Percentiles rank a stretch among this genome's conserved stretches.
phyloP scores from a whole-genome alignment of 345 rosid genomes.

The Eucalyptus melliodora region DNA sequence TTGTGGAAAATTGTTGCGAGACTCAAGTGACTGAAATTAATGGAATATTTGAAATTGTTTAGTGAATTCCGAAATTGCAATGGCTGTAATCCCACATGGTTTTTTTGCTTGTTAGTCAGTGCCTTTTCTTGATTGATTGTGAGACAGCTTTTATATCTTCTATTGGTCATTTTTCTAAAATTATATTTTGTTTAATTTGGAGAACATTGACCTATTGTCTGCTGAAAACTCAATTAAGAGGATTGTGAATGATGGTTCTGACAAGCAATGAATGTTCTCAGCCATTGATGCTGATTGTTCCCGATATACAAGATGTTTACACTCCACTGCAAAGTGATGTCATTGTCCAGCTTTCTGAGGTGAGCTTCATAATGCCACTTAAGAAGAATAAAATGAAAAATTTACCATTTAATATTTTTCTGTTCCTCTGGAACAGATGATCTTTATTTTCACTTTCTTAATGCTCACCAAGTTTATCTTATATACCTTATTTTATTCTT shows the following conservation, averaged over 20 bases:
- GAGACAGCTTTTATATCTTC: not conserved
- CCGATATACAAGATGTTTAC: conserved; percentile 94
- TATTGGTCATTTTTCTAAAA: not conserved
- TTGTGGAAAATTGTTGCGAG: not conserved
- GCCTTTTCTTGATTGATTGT: not conserved
- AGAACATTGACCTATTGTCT: not conserved
- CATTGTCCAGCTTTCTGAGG: conserved; percentile 88
- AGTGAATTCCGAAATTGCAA: not conserved
- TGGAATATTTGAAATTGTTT: not conserved
- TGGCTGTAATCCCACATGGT: not conserved
- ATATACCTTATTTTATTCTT: not conserved
- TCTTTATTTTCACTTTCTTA: not conserved
- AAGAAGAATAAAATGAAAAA: not conserved
- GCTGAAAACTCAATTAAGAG: not conserved
- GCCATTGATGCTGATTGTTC: conserved; percentile 98
- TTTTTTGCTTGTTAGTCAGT: not conserved
- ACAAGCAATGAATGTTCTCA: conserved; percentile 18
- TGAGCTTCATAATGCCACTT: conserved; percentile 9
- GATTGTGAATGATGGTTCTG: not conserved
- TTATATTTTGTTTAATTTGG: not conserved
- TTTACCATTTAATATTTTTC: not conserved
- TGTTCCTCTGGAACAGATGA: not conserved
- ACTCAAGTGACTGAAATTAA: not conserved
- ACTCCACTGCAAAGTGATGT: conserved; percentile 93
- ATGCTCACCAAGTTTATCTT: not conserved